Percentiles rank a stretch among this genome's conserved stretches.
Conservation (phyloP, 495 filamentous ascomycete genomes). For the Sporormia fimetaria region DNA sequence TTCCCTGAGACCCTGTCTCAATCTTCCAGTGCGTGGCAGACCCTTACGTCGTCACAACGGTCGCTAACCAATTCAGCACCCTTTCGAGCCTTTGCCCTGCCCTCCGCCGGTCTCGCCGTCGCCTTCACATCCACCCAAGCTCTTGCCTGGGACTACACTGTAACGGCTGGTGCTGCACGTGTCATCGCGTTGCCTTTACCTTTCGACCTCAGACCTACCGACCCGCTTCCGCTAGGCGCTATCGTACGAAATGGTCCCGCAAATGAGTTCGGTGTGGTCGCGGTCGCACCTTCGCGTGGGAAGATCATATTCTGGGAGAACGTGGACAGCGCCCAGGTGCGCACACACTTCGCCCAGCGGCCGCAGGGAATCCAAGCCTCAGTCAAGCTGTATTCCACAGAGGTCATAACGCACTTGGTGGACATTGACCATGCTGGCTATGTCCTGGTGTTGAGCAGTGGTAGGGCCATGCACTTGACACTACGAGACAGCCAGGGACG, state of each 20-base stretch:
- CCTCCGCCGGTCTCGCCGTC: conserved; percentile 48
- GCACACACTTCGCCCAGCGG: conserved; percentile 65
- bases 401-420: conserved; percentile 62
- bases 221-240: conserved; percentile 65
- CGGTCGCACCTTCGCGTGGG: conserved; percentile 71
- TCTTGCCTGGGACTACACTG: conserved; percentile 75
- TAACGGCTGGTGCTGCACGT: conserved; percentile 40
- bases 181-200: conserved; percentile 63
- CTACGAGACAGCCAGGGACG: conserved; percentile 77
- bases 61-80: conserved; percentile 14
- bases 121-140: conserved; percentile 68
- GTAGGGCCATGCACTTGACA: conserved; percentile 73
- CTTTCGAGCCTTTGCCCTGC: conserved; percentile 19
- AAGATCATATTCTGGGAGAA: conserved; percentile 92
- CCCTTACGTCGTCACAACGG: conserved; percentile 21
- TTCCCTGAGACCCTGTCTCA: conserved; percentile 55
- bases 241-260: conserved; percentile 64
- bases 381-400: conserved; percentile 66
- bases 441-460: conserved; percentile 67
- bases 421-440: conserved; percentile 81
- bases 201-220: conserved; percentile 50
- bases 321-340: conserved; percentile 65
- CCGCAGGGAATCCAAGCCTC: conserved; percentile 63
- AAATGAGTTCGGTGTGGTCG: conserved; percentile 67
- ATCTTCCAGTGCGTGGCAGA: conserved; percentile 11